A percentile compares a stretch with the other conserved stretches of the same genome.
Conservation (phyloP, 306 rosid species). For the Erythrophleum fordii region DNA sequence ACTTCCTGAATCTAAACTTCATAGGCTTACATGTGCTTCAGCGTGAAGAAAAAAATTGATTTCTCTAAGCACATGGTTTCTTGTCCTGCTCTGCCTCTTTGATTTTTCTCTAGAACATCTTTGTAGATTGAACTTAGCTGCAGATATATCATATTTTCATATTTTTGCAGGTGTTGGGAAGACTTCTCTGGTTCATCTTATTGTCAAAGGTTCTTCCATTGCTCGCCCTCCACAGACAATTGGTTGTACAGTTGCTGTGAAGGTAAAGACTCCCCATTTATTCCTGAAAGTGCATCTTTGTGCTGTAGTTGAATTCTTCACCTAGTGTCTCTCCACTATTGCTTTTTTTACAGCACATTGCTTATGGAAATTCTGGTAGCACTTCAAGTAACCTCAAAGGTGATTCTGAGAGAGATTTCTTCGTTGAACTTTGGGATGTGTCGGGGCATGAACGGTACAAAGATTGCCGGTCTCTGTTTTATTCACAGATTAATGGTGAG, state of each 20-base stretch:
- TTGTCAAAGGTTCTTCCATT: constrained; percentile 80
- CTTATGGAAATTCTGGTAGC: constrained; percentile 82
- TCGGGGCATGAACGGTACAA: constrained; percentile 97
- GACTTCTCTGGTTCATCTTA: constrained; percentile 85
- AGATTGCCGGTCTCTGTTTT: constrained; percentile 92
- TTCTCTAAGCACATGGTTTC: constrained; percentile 24
- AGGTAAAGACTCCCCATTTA: constrained; percentile 53
- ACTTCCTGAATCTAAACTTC: constrained; percentile 25
- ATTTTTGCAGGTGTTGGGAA: constrained; percentile 86
- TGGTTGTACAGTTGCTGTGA: constrained; percentile 91
- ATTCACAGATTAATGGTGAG: constrained; percentile 91
- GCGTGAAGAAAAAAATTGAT: constrained; percentile 12
- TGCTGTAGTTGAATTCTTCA: constrained; percentile 33
- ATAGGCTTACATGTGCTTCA: constrained; percentile 25
- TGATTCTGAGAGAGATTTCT: constrained; percentile 89
- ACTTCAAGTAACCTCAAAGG: constrained; percentile 88
- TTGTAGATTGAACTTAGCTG: constrained; percentile 6
- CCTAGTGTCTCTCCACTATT: constrained; percentile 29
- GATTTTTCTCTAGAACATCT: constrained; percentile 4
- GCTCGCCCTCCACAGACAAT: constrained; percentile 82
- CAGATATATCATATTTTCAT: constrained; percentile 32
- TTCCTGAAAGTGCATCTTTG: constrained; percentile 7
- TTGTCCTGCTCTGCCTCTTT: neutral
- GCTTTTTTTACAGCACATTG: constrained; percentile 62
- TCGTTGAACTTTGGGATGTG: constrained; percentile 97